A percentile compares a stretch with the other conserved stretches of the same genome.
These are phyloP conservation scores for Andrographis paniculata DNA, from an alignment of 305 asterid genomes.

Conservation along the genomic window DNA sequence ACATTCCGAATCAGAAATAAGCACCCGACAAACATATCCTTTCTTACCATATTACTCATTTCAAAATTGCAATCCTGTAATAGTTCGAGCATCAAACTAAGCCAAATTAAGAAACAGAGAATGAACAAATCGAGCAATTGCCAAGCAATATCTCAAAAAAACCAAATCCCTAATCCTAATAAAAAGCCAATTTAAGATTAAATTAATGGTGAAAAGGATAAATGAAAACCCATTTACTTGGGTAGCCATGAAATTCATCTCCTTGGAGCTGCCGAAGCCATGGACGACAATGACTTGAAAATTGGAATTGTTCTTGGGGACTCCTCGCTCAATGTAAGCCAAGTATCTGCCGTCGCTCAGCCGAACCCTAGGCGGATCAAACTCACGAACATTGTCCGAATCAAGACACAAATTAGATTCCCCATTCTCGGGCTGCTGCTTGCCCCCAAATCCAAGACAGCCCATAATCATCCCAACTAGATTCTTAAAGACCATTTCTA, in stretches of 20 bases:
- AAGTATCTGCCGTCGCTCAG: slow-evolving; percentile 77
- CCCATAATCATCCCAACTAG: slow-evolving; percentile 59
- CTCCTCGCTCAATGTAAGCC: slow-evolving; percentile 81
- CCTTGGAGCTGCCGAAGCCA: slow-evolving; percentile 88
- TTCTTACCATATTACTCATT: too few relatives aligned
- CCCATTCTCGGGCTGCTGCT: slow-evolving; percentile 42
- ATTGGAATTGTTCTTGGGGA: slow-evolving; percentile 52
- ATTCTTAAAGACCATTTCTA: slow-evolving; percentile 70
- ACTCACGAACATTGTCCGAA: slow-evolving; percentile 7
- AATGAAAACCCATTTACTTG: slow-evolving; percentile 33
- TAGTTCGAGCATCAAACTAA: too few relatives aligned
- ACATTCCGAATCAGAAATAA: too few relatives aligned
- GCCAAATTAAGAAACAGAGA: too few relatives aligned
- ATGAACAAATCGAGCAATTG: too few relatives aligned
- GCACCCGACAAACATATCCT: too few relatives aligned
- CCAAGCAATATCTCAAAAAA: too few relatives aligned
- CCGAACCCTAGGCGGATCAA: slow-evolving; percentile 34
- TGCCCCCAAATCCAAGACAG: slow-evolving; percentile 59
- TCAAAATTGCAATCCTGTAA: too few relatives aligned
- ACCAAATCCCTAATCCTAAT: too few relatives aligned
- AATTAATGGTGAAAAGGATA: slow-evolving; percentile 4
- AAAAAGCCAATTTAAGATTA: too few relatives aligned
- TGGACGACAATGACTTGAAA: slow-evolving; percentile 61
- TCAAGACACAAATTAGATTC: slow-evolving; percentile 31
- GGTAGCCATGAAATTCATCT: slow-evolving; percentile 75